Conservation (phyloP, 75 land plant genomes). For the Larix kaempferi region DNA sequence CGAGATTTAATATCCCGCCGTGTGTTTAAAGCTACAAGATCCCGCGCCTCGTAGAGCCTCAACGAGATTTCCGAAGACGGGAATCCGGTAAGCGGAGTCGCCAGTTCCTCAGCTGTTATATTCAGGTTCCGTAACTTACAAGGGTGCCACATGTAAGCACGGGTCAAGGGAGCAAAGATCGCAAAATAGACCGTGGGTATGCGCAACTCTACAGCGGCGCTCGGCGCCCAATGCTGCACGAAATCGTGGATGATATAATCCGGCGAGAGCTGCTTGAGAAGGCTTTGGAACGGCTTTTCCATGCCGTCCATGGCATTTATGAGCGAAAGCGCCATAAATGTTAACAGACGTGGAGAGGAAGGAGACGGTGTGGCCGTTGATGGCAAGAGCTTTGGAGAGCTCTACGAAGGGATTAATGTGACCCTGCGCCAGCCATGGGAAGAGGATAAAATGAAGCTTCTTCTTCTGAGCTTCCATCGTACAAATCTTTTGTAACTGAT, state of each 20-base stretch:
- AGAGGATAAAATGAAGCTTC: no score
- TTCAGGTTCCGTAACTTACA: neutral
- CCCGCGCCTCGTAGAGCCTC: neutral
- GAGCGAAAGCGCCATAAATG: neutral
- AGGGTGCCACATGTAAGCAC: neutral
- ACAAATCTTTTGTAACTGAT: no score
- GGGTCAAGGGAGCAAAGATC: neutral
- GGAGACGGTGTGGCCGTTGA: neutral
- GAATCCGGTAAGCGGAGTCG: neutral
- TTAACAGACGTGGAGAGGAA: neutral
- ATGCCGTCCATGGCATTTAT: neutral
- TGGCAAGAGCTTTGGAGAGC: conserved; percentile 7
- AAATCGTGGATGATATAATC: neutral
- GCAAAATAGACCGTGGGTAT: neutral
- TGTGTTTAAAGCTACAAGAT: neutral
- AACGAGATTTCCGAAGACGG: neutral
- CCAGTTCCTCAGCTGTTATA: neutral
- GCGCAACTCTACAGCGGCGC: neutral
- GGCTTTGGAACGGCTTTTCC: neutral
- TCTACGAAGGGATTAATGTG: conserved; percentile 18
- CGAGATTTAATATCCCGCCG: neutral
- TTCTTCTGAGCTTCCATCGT: no score
- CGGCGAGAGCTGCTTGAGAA: neutral
- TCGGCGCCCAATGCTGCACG: neutral
- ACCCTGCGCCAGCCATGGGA: conserved; percentile 3